Percentiles rank a stretch among this genome's conserved stretches.
Evolutionary conservation across 2,329 filamentous ascomycete species (phyloP).

Genomic region (Biscogniauxia marginata): DNA sequence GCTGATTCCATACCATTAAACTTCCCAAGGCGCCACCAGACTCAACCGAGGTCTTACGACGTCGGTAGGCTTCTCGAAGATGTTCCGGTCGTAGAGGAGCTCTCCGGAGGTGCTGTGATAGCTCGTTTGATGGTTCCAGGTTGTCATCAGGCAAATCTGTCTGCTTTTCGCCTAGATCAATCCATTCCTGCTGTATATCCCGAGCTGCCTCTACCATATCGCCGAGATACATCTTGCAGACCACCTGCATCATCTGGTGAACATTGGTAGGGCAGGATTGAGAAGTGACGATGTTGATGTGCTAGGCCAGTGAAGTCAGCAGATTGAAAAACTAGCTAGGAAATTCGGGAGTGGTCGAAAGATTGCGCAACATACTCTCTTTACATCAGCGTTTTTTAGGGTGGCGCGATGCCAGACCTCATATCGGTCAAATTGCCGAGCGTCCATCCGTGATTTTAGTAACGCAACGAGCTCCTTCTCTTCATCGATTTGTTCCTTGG

Average conservation of each 20-base stretch:
- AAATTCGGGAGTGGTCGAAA: not conserved
- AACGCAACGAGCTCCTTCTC: slow-evolving; percentile 57
- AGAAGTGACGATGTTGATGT: slow-evolving; percentile 78
- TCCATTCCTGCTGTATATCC: slow-evolving; percentile 70
- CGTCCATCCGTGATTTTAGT: slow-evolving; percentile 63
- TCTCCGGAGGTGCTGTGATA: slow-evolving; percentile 39
- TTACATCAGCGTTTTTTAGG: slow-evolving; percentile 66
- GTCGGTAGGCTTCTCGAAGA: slow-evolving; percentile 68
- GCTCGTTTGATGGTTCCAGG: slow-evolving; percentile 34
- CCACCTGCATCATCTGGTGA: slow-evolving; percentile 71
- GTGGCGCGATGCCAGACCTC: slow-evolving; percentile 69
- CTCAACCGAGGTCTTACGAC: slow-evolving; percentile 63
- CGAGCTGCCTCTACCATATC: slow-evolving; percentile 73
- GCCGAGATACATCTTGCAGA: slow-evolving; percentile 74
- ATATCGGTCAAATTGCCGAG: slow-evolving; percentile 67
- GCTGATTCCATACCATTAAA: slow-evolving; percentile 59
- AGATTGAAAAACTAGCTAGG: not conserved
- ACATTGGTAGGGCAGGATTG: slow-evolving; percentile 74
- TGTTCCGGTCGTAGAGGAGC: slow-evolving; percentile 72
- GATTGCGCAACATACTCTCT: slow-evolving; percentile 50
- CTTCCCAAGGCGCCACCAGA: slow-evolving; percentile 59
- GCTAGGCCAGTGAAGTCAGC: slow-evolving; percentile 37
- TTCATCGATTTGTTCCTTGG: slow-evolving; percentile 66
- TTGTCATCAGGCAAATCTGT: slow-evolving; percentile 46
- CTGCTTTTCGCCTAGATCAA: slow-evolving; percentile 57